Percentiles rank a stretch among this genome's conserved stretches.
Conservation (phyloP, 2,329 filamentous ascomycete genomes). For the Elsinoe australis region DNA sequence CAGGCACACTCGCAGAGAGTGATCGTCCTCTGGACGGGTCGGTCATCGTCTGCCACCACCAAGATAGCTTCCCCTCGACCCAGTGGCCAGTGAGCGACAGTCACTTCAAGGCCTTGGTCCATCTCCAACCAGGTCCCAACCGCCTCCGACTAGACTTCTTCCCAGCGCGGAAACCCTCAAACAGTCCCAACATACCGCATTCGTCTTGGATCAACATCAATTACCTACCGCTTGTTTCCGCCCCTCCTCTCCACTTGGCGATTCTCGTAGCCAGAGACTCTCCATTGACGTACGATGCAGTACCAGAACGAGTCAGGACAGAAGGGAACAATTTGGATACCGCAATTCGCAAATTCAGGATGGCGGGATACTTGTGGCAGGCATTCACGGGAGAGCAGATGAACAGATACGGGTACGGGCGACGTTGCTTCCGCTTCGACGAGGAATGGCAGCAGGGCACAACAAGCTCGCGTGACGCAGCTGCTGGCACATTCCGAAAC, state of each 20-base stretch:
- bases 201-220: slow-evolving; percentile 75
- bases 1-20: slow-evolving; percentile 72
- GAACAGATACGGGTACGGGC: slow-evolving; percentile 78
- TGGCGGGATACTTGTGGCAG: slow-evolving; percentile 95
- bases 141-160: slow-evolving; percentile 76
- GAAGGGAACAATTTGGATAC: slow-evolving; percentile 77
- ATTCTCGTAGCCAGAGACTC: slow-evolving; percentile 86
- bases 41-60: slow-evolving; percentile 69
- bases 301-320: slow-evolving; percentile 63
- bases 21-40: slow-evolving; percentile 67
- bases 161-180: slow-evolving; percentile 18
- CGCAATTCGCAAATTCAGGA: slow-evolving; percentile 83
- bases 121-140: slow-evolving; percentile 88
- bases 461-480: slow-evolving; percentile 65
- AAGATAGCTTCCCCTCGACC: slow-evolving; percentile 75
- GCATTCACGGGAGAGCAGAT: slow-evolving; percentile 96
- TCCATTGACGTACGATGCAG: slow-evolving; percentile 72
- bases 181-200: slow-evolving; percentile 72
- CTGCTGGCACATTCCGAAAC: slow-evolving; percentile 68
- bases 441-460: slow-evolving; percentile 90
- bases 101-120: slow-evolving; percentile 84
- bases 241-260: slow-evolving; percentile 81
- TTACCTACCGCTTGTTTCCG: slow-evolving; percentile 69
- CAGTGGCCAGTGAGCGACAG: slow-evolving; percentile 83
- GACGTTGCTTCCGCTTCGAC: slow-evolving; percentile 81